Percentiles rank a stretch among this genome's conserved stretches.
phyloP scores from a whole-genome alignment of 1,284 basidiomycete species.

The Mycena sp. region DNA sequence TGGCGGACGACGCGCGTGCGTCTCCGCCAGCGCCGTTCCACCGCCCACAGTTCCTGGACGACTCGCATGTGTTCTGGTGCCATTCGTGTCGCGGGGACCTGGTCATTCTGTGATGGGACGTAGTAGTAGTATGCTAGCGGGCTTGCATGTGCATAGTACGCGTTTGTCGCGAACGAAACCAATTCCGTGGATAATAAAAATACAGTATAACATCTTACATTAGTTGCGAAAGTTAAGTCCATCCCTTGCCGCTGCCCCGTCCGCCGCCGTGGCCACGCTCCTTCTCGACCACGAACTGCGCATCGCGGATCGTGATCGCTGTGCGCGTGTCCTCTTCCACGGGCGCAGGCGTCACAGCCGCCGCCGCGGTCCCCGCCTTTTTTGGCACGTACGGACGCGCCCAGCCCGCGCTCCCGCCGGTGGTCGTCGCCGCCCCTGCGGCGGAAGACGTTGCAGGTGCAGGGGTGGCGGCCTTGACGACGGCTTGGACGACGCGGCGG shows the following conservation, averaged over 20 bases:
- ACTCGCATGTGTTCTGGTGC: conserved; percentile 88
- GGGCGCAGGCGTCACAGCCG: conserved; percentile 31
- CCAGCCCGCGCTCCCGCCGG: conserved; percentile 55
- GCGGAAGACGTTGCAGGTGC: conserved; percentile 42
- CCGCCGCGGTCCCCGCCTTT: conserved; percentile 51
- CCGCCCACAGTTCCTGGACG: conserved; percentile 80
- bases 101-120: conserved; percentile 68
- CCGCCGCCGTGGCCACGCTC: conserved; percentile 84
- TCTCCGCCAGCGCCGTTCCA: conserved; percentile 33
- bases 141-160: background rate
- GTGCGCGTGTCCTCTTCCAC: conserved; percentile 64
- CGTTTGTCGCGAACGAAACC: too few relatives aligned
- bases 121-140: background rate
- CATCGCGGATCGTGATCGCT: conserved; percentile 76
- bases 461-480: conserved; percentile 24
- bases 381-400: conserved; percentile 72
- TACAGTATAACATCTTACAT: too few relatives aligned
- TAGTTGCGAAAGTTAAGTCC: conserved; percentile 66
- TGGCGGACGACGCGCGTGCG: conserved; percentile 16
- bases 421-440: conserved; percentile 46
- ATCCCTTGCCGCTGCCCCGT: conserved; percentile 73
- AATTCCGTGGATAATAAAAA: too few relatives aligned
- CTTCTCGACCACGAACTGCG: conserved; percentile 81
- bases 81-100: conserved; percentile 80
- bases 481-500: conserved; percentile 44